phyloP scores from a whole-genome alignment of 225 moss, liverwort and hornwort species.

The Climacium dendroides region DNA sequence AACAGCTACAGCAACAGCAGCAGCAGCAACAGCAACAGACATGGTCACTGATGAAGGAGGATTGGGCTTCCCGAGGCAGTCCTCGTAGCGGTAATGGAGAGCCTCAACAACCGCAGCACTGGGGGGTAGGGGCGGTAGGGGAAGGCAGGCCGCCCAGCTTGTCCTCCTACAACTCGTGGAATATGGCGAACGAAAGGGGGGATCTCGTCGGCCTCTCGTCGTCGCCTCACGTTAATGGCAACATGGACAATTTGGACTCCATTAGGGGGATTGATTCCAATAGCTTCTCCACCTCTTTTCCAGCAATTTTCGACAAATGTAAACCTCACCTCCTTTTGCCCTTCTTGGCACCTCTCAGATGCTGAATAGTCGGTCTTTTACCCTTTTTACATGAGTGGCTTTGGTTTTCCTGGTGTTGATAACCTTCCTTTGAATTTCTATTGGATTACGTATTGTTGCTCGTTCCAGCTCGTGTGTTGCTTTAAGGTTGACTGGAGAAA shows the following conservation, averaged over 20 bases:
- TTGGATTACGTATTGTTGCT: not conserved
- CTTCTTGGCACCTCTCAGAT: not conserved
- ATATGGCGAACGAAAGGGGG: slow-evolving; percentile 37
- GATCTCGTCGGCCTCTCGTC: slow-evolving; percentile 46
- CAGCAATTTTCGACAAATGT: slow-evolving; percentile 76
- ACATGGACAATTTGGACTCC: slow-evolving; percentile 47
- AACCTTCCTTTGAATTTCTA: not conserved
- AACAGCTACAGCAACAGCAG: not conserved
- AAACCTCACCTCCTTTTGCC: not conserved
- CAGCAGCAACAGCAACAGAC: not conserved
- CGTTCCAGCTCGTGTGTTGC: not conserved
- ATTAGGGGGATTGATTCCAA: slow-evolving; percentile 51
- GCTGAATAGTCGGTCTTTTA: not conserved
- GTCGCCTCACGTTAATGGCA: slow-evolving; percentile 59
- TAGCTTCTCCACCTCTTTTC: slow-evolving; percentile 81
- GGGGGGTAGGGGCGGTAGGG: slow-evolving; percentile 38
- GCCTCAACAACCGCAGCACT: not conserved
- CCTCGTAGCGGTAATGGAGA: slow-evolving; percentile 25
- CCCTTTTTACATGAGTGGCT: not conserved
- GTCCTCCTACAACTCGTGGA: slow-evolving; percentile 72
- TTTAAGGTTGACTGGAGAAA: not conserved
- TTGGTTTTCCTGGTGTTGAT: not conserved
- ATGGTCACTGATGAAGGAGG: slow-evolving; percentile 38
- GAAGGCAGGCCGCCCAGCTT: slow-evolving; percentile 39
- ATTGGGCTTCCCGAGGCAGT: slow-evolving; percentile 34